A percentile compares a stretch with the other conserved stretches of the same genome.
phyloP scores from a whole-genome alignment of 768 basidiomycete species.

The Daedaleopsis nitida region DNA sequence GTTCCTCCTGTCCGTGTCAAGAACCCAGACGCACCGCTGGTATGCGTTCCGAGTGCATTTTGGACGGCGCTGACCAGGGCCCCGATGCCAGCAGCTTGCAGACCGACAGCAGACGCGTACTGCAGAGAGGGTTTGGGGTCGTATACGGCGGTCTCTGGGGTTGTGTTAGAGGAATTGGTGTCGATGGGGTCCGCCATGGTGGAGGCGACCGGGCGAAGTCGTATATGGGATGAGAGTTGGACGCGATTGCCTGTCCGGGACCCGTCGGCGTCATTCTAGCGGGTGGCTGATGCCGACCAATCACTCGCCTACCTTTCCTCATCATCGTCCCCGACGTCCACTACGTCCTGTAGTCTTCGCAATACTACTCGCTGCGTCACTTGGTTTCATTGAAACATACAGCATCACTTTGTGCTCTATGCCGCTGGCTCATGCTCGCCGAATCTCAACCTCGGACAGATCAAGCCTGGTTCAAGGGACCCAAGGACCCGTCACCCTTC shows the following conservation, averaged over 20 bases:
- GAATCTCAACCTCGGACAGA: not conserved
- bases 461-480: slow-evolving; percentile 19
- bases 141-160: slow-evolving; percentile 28
- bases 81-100: slow-evolving; percentile 69
- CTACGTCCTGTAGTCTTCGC: not conserved
- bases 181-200: slow-evolving; percentile 27
- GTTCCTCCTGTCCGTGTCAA: slow-evolving; percentile 86
- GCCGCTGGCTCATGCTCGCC: not conserved
- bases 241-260: slow-evolving; percentile 18
- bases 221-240: slow-evolving; percentile 16
- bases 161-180: slow-evolving; percentile 14
- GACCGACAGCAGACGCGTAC: slow-evolving; percentile 56
- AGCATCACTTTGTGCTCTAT: no score
- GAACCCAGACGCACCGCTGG: slow-evolving; percentile 82
- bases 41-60: slow-evolving; percentile 79
- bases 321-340: slow-evolving; percentile 1
- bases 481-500: slow-evolving; percentile 14
- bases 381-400: no score
- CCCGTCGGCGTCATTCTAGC: slow-evolving; percentile 10
- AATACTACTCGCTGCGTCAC: not conserved
- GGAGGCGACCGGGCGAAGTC: slow-evolving; percentile 18
- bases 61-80: slow-evolving; percentile 72
- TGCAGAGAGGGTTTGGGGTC: slow-evolving; percentile 56
- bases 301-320: slow-evolving; percentile 15
- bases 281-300: slow-evolving; percentile 11